phyloP scores from a whole-genome alignment of 1,139 yeast genomes.

The Zhuliangozyma parablackwelliae region DNA sequence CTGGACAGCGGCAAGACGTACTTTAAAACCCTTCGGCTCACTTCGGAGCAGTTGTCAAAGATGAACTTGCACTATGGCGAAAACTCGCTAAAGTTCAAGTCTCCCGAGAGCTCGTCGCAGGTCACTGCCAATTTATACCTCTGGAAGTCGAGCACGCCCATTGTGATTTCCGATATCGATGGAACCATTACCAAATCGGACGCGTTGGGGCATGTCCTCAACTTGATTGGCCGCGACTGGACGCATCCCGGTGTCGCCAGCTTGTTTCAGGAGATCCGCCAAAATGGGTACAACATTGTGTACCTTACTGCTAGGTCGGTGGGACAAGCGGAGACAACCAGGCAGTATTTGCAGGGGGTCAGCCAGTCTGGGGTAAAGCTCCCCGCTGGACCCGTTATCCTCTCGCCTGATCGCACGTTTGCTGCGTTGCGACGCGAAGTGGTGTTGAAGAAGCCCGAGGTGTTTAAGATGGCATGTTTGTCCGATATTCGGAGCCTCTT shows the following conservation, averaged over 20 bases:
- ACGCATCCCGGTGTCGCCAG: constrained; percentile 95
- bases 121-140: constrained; percentile 70
- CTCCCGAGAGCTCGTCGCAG: constrained; percentile 77
- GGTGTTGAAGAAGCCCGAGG: constrained; percentile 91
- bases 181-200: constrained; percentile 98
- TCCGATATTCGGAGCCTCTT: constrained; percentile 73
- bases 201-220: constrained; percentile 93
- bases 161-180: constrained; percentile 95
- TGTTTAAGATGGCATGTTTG: constrained; percentile 95
- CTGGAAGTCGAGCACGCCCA: constrained; percentile 84
- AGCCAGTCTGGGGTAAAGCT: constrained; percentile 63
- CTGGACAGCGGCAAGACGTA: constrained; percentile 33
- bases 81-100: constrained; percentile 73
- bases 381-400: constrained; percentile 91
- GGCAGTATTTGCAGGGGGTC: constrained; percentile 76
- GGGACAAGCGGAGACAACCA: constrained; percentile 92
- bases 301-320: constrained; percentile 93
- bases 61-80: constrained; percentile 75
- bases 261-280: constrained; percentile 75
- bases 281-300: constrained; percentile 89
- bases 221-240: constrained; percentile 96
- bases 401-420: constrained; percentile 94
- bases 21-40: constrained; percentile 85
- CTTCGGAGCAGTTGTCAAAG: constrained; percentile 80
- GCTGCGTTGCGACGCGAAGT: constrained; percentile 93